Evolutionary conservation across 192 early-diverging fungal species (phyloP).

Genomic region (Coemansia sp.): DNA sequence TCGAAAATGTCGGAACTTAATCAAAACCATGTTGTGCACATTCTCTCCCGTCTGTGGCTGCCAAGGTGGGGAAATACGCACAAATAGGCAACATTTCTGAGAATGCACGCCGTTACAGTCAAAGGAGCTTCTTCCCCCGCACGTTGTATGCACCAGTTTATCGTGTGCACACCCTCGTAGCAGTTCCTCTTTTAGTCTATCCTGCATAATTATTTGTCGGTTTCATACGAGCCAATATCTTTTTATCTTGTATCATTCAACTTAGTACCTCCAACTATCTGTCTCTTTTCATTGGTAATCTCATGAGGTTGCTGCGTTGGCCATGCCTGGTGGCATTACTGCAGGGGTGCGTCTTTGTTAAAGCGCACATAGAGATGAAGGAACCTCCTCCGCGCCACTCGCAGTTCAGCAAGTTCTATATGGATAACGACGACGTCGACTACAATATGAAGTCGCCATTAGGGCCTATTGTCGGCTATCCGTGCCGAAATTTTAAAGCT

Average conservation of each 20-base stretch:
- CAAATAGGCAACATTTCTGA: neutral
- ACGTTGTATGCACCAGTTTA: neutral
- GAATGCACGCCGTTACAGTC: neutral
- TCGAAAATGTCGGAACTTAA: neutral
- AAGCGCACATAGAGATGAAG: conserved; percentile 43
- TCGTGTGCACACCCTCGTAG: neutral
- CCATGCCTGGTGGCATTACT: neutral
- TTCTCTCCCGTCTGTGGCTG: neutral
- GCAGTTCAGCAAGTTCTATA: conserved; percentile 48
- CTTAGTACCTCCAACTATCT: neutral
- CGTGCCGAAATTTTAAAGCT: conserved; percentile 45
- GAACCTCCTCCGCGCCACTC: conserved; percentile 50
- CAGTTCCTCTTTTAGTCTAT: neutral
- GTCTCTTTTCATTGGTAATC: neutral
- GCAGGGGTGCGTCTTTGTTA: conserved; percentile 1
- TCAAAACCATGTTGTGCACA: neutral
- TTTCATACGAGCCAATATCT: neutral
- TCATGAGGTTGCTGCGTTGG: neutral
- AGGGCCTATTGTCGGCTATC: conserved; percentile 44
- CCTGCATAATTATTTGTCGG: neutral
- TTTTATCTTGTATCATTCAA: neutral
- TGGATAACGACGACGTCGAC: conserved; percentile 49
- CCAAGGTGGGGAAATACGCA: neutral
- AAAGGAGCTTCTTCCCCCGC: neutral
- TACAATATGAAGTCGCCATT: conserved; percentile 54